Evolutionary conservation across 805 yeast species (phyloP), one percentile per base, ranked within the genome.

Genomic region (Nakazawaea sp.): DNA sequence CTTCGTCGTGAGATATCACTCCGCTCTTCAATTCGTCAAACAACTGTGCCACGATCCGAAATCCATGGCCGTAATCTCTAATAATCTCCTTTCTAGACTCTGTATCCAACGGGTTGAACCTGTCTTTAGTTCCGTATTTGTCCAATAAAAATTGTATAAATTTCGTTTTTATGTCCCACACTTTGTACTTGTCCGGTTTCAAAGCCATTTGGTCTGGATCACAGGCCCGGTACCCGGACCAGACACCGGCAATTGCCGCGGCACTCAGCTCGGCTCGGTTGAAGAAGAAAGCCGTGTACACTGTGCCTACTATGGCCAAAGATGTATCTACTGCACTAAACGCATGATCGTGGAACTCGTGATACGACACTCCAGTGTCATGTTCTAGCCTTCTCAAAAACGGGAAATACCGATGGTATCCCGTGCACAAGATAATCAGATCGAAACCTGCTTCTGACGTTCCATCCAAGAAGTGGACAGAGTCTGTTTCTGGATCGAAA

Each of bases 211-310:
- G 68, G 19, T 59, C 59, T 1, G 79, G 78, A 18, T 72, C 48
- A n/a, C n/a, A n/a, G 9, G 43, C 11, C 18, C 50, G 54, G 20
- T 56, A 55, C 12, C 63, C 62, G 2, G 74, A 58, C 75, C 77
- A 74, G 4, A 71, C 68, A n/a, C 79, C 79, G 12, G 75, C 73
- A 34, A 74, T 56, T 0, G 78, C 76, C n/a, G 75, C 69, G 2
- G 76, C 72, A 32, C 62, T 55, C 2, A 68, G 58, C 46, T 75
- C 81, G 44, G 72, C 68, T 12, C 69, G 60, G 35, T 69, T 68
- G 56, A 71, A 72, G 43, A 66, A 62, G 18, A 70, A 47, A 2
- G 68, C 64, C 1, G 73, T 62, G 2, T 66, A 47, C 12, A 70
- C 54, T 6, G 59, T 55, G 5, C 74, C 72, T 17, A 58, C 58